These are phyloP conservation scores for Beauveria rudraprayagi DNA, from an alignment of 2,329 filamentous ascomycete genomes.

Conservation along the genomic window DNA sequence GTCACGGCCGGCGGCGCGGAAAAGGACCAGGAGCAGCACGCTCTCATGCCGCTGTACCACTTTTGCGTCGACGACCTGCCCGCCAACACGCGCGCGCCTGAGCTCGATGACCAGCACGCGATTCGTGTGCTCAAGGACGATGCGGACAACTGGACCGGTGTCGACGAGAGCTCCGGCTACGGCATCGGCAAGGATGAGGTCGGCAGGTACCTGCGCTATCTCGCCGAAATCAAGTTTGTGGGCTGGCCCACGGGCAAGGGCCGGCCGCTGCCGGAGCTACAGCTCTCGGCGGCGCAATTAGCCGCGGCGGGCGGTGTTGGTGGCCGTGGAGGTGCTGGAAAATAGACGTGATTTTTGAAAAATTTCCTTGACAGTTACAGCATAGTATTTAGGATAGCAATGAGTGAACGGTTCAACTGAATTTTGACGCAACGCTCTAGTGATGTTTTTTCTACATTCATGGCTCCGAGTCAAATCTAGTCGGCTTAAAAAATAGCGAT, in stretches of 20 bases:
- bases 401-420: too few relatives aligned
- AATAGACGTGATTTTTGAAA: too few relatives aligned
- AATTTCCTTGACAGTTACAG: too few relatives aligned
- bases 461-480: too few relatives aligned
- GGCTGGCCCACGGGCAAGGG: constrained; percentile 18
- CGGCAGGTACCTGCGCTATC: constrained; percentile 20
- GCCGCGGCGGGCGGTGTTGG: too few relatives aligned
- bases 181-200: constrained; percentile 21
- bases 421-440: too few relatives aligned
- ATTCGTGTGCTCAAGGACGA: constrained; percentile 56
- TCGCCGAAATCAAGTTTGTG: constrained; percentile 24
- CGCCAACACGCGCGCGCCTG: constrained; percentile 58
- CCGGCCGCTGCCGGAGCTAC: too few relatives aligned
- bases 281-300: too few relatives aligned
- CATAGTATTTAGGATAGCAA: too few relatives aligned
- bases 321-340: too few relatives aligned
- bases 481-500: too few relatives aligned
- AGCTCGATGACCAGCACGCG: constrained; percentile 60
- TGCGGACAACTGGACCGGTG: constrained; percentile 47
- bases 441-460: too few relatives aligned
- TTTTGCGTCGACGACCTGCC: constrained; percentile 63
- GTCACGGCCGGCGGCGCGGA: constrained; percentile 19
- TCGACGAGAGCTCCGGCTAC: constrained; percentile 45
- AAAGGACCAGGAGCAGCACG: constrained; percentile 23
- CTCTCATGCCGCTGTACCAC: constrained; percentile 57